Conservation (phyloP, 129 eudicot genomes). For the Lactuca saligna region DNA sequence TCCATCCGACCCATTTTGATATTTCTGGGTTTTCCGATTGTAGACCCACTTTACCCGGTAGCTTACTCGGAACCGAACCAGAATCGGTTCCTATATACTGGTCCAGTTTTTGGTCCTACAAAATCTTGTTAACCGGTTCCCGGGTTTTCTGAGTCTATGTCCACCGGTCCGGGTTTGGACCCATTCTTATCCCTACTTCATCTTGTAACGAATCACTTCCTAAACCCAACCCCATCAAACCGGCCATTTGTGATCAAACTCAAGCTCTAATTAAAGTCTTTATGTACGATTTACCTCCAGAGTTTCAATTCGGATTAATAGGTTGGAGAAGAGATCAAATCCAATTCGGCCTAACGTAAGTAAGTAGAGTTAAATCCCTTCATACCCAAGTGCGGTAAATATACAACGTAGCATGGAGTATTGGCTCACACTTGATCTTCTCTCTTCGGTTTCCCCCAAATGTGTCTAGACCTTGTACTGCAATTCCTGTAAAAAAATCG, state of each 20-base stretch:
- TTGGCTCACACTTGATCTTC: conserved; percentile 91
- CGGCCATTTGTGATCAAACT: conserved; percentile 9
- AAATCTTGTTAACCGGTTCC: no score
- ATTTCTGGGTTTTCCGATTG: no score
- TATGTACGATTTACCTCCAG: conserved; percentile 81
- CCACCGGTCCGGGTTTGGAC: no score
- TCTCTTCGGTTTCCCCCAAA: conserved; percentile 50
- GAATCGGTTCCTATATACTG: no score
- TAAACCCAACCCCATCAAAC: neutral
- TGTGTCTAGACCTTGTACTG: conserved; percentile 57
- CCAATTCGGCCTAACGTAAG: conserved; percentile 72
- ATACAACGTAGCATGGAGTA: conserved; percentile 83
- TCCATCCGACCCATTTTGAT: no score
- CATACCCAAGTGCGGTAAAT: conserved; percentile 82
- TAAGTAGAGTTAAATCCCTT: conserved; percentile 44
- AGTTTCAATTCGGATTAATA: conserved; percentile 77
- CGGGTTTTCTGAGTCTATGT: no score
- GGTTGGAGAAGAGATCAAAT: conserved; percentile 58
- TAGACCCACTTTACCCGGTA: no score
- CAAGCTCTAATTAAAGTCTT: conserved; percentile 58
- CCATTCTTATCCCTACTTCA: no score
- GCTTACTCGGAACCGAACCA: no score
- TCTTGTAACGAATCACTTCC: conserved; percentile 13
- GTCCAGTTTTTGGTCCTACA: no score
- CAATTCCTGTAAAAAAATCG: conserved; percentile 49